Conservation (phyloP, 768 basidiomycete genomes). For the Rhodocollybia butyracea region DNA sequence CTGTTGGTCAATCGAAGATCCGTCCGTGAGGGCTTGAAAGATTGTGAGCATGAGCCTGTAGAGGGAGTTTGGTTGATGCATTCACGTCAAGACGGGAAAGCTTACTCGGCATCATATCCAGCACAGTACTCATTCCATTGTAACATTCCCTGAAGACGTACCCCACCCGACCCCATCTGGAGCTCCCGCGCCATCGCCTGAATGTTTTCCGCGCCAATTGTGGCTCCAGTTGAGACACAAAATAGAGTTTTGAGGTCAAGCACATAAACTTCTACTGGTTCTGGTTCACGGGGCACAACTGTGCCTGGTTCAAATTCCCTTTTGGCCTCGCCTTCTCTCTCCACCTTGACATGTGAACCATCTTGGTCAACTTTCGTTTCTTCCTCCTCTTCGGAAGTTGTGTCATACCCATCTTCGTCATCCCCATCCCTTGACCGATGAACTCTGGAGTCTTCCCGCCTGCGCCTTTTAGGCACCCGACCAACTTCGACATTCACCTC, state of each 20-base stretch:
- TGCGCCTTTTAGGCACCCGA: not conserved
- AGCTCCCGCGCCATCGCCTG: not conserved
- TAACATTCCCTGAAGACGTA: not conserved
- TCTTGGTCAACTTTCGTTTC: not conserved
- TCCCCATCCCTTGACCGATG: not conserved
- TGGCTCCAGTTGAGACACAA: not conserved
- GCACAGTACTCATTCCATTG: not conserved
- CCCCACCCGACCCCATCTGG: not conserved
- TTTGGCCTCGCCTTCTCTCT: not conserved
- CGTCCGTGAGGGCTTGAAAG: not conserved
- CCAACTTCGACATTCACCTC: no score
- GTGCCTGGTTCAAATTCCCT: no score
- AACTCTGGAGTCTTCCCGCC: not conserved
- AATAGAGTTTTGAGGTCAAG: not conserved
- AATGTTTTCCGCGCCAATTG: not conserved
- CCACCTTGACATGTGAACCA: not conserved
- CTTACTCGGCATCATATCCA: constrained; percentile 2
- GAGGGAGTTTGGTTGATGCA: not conserved
- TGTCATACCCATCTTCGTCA: not conserved
- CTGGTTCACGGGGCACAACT: no score
- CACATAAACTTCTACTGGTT: not conserved
- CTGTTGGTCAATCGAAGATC: not conserved
- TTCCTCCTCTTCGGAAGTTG: not conserved
- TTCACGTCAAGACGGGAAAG: no score
- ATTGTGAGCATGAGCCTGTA: constrained; percentile 1